These are phyloP conservation scores for Cynanchum wilfordii DNA, from an alignment of 257 asterid genomes.

Conservation along the genomic window DNA sequence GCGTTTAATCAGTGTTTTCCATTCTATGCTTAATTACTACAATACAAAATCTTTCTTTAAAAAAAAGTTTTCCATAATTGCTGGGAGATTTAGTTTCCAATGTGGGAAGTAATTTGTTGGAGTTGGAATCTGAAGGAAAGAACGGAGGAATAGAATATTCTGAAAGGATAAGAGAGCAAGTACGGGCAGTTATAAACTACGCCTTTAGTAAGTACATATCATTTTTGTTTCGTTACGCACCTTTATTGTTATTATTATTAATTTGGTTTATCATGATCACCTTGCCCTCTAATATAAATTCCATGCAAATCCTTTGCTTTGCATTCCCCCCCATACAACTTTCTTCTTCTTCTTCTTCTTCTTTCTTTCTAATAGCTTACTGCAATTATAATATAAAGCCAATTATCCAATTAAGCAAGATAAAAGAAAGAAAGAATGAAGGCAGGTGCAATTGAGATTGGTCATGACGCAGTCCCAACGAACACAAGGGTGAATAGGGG, in stretches of 20 bases:
- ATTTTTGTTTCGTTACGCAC: too few relatives aligned
- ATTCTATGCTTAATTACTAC: neutral
- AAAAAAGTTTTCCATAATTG: neutral
- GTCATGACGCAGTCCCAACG: slow-evolving; percentile 1
- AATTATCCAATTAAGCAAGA: too few relatives aligned
- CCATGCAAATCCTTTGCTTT: neutral
- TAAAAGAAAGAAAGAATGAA: slow-evolving; percentile 14
- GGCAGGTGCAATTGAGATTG: slow-evolving; percentile 21
- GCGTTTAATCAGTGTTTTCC: neutral
- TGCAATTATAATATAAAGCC: too few relatives aligned
- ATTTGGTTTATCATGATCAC: too few relatives aligned
- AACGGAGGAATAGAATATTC: neutral
- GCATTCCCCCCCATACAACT: neutral
- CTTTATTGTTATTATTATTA: too few relatives aligned
- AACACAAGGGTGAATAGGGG: slow-evolving; percentile 19
- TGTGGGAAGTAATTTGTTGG: slow-evolving; percentile 12
- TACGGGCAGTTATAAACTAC: slow-evolving; percentile 17
- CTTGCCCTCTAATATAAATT: slow-evolving; percentile 3
- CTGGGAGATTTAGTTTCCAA: neutral
- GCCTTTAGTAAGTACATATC: slow-evolving; percentile 17
- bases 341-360: neutral
- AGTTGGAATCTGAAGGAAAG: slow-evolving; percentile 16
- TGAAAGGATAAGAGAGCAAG: slow-evolving; percentile 13
- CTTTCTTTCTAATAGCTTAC: too few relatives aligned
- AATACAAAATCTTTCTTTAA: neutral